Percentiles rank a stretch among this genome's conserved stretches.
Evolutionary conservation across 345 rosid genomes (phyloP).

Genomic region (Salix udensis): DNA sequence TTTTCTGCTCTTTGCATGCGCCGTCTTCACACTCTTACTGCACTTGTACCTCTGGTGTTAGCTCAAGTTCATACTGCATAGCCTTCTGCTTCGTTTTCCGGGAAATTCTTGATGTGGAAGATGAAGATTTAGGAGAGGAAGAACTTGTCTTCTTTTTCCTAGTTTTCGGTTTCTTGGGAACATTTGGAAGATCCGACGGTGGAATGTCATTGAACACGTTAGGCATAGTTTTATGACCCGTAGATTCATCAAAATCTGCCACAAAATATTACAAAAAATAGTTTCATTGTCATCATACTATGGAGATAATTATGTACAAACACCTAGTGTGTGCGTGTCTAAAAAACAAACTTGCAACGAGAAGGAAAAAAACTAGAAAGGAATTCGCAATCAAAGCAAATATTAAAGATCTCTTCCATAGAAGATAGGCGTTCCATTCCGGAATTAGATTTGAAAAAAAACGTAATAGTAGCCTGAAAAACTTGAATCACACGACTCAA

Average conservation of each 20-base stretch:
- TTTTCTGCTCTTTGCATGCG: slow-evolving; percentile 1
- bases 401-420: no score
- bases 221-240: slow-evolving; percentile 29
- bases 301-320: not conserved
- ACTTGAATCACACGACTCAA: not conserved
- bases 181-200: slow-evolving; percentile 30
- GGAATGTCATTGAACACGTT: slow-evolving; percentile 29
- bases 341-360: no score
- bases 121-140: slow-evolving; percentile 42
- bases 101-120: slow-evolving; percentile 32
- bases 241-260: slow-evolving; percentile 42
- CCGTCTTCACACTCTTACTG: slow-evolving; percentile 10
- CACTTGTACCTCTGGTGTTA: slow-evolving; percentile 13
- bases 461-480: not conserved
- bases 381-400: no score
- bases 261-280: not conserved
- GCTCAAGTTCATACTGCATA: slow-evolving; percentile 22
- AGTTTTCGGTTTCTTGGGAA: slow-evolving; percentile 43
- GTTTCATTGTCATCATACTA: not conserved
- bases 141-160: slow-evolving; percentile 44
- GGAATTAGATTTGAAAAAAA: not conserved
- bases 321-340: no score
- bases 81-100: slow-evolving; percentile 29
- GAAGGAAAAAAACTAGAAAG: no score
- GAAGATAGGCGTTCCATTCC: not conserved